Percentiles rank a stretch among this genome's conserved stretches.
Conservation (phyloP, 2,329 filamentous ascomycete species). For the Ophiostoma sp. region DNA sequence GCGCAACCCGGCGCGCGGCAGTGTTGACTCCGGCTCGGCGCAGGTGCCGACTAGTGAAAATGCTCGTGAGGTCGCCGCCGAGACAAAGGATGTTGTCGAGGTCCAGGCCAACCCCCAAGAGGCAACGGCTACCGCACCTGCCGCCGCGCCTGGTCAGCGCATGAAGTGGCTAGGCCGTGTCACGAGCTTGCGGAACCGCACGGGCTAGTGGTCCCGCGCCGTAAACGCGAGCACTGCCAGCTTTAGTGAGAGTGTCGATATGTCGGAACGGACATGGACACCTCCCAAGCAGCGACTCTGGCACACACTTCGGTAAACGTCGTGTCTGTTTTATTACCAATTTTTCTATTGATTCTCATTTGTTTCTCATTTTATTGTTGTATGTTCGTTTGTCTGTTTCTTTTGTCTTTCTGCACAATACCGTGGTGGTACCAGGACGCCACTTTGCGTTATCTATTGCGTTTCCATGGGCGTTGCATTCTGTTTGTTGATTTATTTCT, state of each 20-base stretch:
- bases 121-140: not conserved
- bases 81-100: not conserved
- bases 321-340: too few species aligned
- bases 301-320: not conserved
- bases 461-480: not conserved
- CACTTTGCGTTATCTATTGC: constrained; percentile 13
- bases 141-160: constrained; percentile 18
- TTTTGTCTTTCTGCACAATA: not conserved
- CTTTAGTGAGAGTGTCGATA: too few species aligned
- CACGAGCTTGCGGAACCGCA: constrained; percentile 31
- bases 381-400: not conserved
- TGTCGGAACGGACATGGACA: not conserved
- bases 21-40: constrained; percentile 17
- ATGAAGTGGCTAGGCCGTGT: constrained; percentile 34
- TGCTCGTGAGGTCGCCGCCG: not conserved
- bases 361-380: not conserved
- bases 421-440: constrained; percentile 8
- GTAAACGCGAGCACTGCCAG: not conserved
- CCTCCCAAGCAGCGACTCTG: not conserved
- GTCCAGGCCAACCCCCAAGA: not conserved
- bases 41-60: not conserved
- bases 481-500: constrained; percentile 12
- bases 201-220: constrained; percentile 25
- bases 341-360: too few species aligned
- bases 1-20: constrained; percentile 23